A percentile compares a stretch with the other conserved stretches of the same genome.
These are phyloP conservation scores for Oldenlandia corymbosa DNA, from an alignment of 257 asterid species.

Conservation along the genomic window DNA sequence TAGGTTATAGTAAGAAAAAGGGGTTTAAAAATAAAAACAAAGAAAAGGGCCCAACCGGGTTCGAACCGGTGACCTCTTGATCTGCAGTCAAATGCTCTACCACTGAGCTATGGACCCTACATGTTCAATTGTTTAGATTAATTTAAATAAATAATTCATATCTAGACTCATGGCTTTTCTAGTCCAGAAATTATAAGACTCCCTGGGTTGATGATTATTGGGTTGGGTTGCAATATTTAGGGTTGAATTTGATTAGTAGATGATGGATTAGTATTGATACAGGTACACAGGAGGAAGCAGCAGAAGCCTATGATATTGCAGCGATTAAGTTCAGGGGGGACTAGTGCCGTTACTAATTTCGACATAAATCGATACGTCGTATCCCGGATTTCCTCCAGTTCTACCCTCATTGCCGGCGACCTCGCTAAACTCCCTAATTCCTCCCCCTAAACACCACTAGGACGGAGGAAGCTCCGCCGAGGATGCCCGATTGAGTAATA, in stretches of 20 bases:
- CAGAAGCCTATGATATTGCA: conserved; percentile 82
- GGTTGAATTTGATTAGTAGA: neutral
- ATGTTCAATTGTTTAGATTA: neutral
- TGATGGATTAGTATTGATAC: neutral
- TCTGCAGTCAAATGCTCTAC: too few species aligned
- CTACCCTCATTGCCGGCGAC: conserved; percentile 63
- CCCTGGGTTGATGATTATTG: too few species aligned
- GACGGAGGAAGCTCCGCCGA: too few species aligned
- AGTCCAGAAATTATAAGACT: too few species aligned
- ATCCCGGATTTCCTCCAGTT: conserved; percentile 67
- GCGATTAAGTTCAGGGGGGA: conserved; percentile 80
- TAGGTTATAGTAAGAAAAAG: too few species aligned
- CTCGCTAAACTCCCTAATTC: conserved; percentile 46
- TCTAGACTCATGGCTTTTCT: too few species aligned
- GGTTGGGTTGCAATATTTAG: too few species aligned
- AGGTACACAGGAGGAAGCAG: conserved; percentile 95
- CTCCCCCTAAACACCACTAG: conserved; percentile 9
- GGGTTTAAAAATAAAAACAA: too few species aligned
- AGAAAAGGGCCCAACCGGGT: too few species aligned
- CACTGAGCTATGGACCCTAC: neutral
- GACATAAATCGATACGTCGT: conserved; percentile 71
- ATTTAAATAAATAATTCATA: too few species aligned
- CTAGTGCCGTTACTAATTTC: conserved; percentile 78
- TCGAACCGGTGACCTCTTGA: too few species aligned
- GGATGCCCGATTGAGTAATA: too few species aligned